Conservation (phyloP, 2,329 filamentous ascomycete species). For the Lasiodiplodia sp. region DNA sequence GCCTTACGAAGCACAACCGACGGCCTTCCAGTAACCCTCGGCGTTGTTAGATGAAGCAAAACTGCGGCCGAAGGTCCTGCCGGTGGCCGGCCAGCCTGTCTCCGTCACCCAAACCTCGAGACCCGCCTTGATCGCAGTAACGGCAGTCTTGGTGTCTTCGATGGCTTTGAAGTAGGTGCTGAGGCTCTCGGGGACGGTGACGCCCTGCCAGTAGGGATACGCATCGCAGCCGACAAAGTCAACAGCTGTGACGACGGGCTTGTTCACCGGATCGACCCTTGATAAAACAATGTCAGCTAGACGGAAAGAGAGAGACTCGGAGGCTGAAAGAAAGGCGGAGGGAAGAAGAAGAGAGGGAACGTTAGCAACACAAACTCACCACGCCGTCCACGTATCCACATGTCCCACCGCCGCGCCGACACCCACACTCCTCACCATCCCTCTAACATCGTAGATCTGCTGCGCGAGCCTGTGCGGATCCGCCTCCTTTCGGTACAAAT, state of each 20-base stretch:
- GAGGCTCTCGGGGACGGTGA: slow-evolving; percentile 41
- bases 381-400: slow-evolving; percentile 48
- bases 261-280: slow-evolving; percentile 58
- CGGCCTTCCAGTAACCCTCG: slow-evolving; percentile 30
- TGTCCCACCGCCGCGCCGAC: slow-evolving; percentile 39
- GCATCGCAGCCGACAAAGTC: slow-evolving; percentile 49
- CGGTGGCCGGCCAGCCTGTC: slow-evolving; percentile 26
- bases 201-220: slow-evolving; percentile 48
- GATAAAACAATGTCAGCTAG: slow-evolving; percentile 78
- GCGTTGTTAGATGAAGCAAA: slow-evolving; percentile 20
- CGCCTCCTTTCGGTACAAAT: slow-evolving; percentile 66
- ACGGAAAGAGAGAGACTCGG: not conserved
- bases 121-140: slow-evolving; percentile 38
- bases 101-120: slow-evolving; percentile 48
- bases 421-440: slow-evolving; percentile 31
- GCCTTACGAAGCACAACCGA: slow-evolving; percentile 61
- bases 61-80: slow-evolving; percentile 24
- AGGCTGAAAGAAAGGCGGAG: not conserved
- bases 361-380: slow-evolving; percentile 42
- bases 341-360: slow-evolving; percentile 40
- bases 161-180: slow-evolving; percentile 41
- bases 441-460: slow-evolving; percentile 42
- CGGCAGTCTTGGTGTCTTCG: slow-evolving; percentile 40
- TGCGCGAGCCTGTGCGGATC: slow-evolving; percentile 26
- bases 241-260: slow-evolving; percentile 43